phyloP scores from a whole-genome alignment of 345 rosid species.

The Eucalyptus dawsonii region DNA sequence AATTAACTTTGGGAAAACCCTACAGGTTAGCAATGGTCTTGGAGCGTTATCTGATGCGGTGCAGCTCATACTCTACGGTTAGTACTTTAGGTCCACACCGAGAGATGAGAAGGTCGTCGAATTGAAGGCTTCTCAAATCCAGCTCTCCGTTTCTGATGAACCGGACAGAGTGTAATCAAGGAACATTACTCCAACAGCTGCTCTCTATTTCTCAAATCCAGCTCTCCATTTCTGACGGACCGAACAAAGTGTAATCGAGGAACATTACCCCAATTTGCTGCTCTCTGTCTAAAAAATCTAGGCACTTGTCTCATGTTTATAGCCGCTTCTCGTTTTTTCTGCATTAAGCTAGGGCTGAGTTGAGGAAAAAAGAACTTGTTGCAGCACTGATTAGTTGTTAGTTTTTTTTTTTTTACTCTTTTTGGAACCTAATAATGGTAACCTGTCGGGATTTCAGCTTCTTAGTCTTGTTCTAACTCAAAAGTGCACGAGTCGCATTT shows the following conservation, averaged over 20 bases:
- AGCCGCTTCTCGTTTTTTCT: neutral
- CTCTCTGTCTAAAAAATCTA: neutral
- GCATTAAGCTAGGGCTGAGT: neutral
- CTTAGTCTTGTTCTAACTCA: no score
- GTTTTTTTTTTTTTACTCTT: neutral
- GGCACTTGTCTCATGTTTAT: neutral
- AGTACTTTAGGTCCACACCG: conserved; percentile 20
- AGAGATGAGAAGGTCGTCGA: neutral
- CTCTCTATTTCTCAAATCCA: conserved; percentile 15
- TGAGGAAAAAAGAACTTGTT: neutral
- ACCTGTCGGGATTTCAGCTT: no score
- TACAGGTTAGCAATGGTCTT: conserved; percentile 50
- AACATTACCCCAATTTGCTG: neutral
- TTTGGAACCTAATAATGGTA: neutral
- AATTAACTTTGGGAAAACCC: neutral
- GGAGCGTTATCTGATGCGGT: conserved; percentile 25
- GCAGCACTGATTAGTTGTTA: neutral
- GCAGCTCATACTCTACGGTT: conserved; percentile 31
- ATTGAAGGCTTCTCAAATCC: conserved; percentile 24
- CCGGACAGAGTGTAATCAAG: neutral
- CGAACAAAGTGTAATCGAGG: neutral
- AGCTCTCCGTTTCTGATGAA: neutral
- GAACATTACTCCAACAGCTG: neutral
- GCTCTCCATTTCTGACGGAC: neutral
- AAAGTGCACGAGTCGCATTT: no score